Evolutionary conservation across 768 basidiomycete species (phyloP), one percentile per base, ranked within the genome.

Genomic region (Leucosporidium yakuticum): DNA sequence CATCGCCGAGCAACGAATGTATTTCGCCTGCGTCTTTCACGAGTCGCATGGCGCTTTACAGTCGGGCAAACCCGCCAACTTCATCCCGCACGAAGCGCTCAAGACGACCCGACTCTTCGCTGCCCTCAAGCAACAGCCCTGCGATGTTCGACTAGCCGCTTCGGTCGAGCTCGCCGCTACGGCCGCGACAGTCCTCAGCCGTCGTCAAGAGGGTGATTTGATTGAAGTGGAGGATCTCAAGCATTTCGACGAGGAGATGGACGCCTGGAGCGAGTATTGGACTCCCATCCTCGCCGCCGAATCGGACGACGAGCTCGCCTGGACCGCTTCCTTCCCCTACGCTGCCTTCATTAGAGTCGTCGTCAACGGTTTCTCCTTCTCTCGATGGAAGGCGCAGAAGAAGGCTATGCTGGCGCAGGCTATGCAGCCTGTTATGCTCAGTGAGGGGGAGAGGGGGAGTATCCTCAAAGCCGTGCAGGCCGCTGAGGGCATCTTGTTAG

Each of bases 41-140:
- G 68, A 69, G 49, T 54, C 55, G 49, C 71, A 73, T 31, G 71
- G 71, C 36, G 68, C 68, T 4, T 56, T 73, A 5, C 71, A 73
- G 34, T 61, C 57, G 4, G 71, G 71, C 56, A 67, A 67, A 44
- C n/a, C 65, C 15, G 63, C 63, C 29, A 69, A 73, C 57, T 67
- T 67, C 21, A 34, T 34, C n/a, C 63, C 64, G 4, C 63, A 64
- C 27, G 68, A 67, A 39, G 71, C 69, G 19, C 53, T 66, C 29
- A 59, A 56, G 47, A 65, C 68, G 27, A 69, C 71, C 1, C 71
- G 71, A 11, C 68, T 69, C 25, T 73, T 73, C 48, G 68, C 71
- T 14, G 19, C 55, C 14, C 56, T 69, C 21, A 12, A 19, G 4
- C 21, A 29, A 9, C 68, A 73, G 32, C 44, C 65, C 3, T 62